These are phyloP conservation scores for Colletotrichum nymphaeae DNA, from an alignment of 2,329 filamentous ascomycete genomes.

Conservation along the genomic window DNA sequence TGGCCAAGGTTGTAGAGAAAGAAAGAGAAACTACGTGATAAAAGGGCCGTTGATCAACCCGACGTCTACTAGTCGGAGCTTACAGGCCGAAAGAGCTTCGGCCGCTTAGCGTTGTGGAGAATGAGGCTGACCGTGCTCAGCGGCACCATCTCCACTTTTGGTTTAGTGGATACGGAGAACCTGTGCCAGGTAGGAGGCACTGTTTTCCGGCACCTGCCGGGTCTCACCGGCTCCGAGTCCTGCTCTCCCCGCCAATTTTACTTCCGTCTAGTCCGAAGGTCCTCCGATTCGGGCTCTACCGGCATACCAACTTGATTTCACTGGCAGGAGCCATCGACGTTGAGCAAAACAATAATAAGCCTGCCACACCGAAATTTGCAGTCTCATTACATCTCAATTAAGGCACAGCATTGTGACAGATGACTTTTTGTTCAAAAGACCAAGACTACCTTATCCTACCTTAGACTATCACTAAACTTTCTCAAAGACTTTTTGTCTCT, in stretches of 20 bases:
- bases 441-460: background rate
- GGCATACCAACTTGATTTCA: background rate
- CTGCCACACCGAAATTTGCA: background rate
- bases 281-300: background rate
- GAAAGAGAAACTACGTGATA: background rate
- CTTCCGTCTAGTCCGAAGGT: background rate
- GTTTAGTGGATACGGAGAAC: background rate
- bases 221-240: background rate
- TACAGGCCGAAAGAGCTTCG: background rate
- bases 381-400: background rate
- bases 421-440: background rate
- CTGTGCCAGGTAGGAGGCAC: background rate
- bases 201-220: background rate
- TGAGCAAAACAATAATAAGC: background rate
- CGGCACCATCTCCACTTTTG: background rate
- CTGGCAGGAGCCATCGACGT: background rate
- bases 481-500: background rate
- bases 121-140: slow-evolving; percentile 5
- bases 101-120: background rate
- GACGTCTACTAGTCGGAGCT: background rate
- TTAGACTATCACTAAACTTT: background rate
- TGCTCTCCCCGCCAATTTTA: background rate
- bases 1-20: background rate
- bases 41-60: background rate
- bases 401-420: background rate